phyloP scores from a whole-genome alignment of 2,329 filamentous ascomycete species.

The Diaporthe vaccinii region DNA sequence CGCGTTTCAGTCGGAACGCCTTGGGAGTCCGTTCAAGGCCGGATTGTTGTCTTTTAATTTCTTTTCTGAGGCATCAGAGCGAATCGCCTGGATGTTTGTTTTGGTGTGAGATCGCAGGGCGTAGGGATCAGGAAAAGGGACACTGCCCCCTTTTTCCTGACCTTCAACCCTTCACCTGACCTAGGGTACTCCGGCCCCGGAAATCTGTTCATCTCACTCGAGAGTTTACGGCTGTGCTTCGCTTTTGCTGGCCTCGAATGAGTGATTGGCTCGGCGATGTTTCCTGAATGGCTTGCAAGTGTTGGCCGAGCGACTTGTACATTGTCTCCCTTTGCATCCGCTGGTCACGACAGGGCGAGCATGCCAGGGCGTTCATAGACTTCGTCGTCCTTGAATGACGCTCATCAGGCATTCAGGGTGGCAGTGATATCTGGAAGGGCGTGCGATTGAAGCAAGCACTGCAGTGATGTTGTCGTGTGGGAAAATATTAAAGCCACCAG shows the following conservation, averaged over 20 bases:
- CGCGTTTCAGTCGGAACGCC: not conserved
- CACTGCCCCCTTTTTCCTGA: not conserved
- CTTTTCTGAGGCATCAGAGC: not conserved
- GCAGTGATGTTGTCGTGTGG: not conserved
- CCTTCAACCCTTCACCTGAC: not conserved
- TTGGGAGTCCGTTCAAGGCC: not conserved
- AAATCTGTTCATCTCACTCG: not conserved
- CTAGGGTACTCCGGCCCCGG: not conserved
- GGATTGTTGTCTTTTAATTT: not conserved
- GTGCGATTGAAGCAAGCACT: not conserved
- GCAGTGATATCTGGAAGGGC: slow-evolving; percentile 5
- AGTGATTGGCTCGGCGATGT: slow-evolving; percentile 1
- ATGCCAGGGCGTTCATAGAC: not conserved
- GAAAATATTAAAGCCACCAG: not conserved
- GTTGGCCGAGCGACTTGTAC: not conserved
- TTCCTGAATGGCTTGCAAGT: not conserved
- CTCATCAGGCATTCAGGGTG: slow-evolving; percentile 25
- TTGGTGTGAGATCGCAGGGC: slow-evolving; percentile 10
- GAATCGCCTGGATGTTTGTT: not conserved
- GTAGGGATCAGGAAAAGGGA: not conserved
- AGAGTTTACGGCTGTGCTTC: not conserved
- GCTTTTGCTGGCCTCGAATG: not conserved
- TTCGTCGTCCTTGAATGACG: not conserved
- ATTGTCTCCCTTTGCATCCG: not conserved
- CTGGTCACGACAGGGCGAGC: not conserved